phyloP scores from a whole-genome alignment of 2,329 filamentous ascomycete genomes.

The Parastagonospora avenae region DNA sequence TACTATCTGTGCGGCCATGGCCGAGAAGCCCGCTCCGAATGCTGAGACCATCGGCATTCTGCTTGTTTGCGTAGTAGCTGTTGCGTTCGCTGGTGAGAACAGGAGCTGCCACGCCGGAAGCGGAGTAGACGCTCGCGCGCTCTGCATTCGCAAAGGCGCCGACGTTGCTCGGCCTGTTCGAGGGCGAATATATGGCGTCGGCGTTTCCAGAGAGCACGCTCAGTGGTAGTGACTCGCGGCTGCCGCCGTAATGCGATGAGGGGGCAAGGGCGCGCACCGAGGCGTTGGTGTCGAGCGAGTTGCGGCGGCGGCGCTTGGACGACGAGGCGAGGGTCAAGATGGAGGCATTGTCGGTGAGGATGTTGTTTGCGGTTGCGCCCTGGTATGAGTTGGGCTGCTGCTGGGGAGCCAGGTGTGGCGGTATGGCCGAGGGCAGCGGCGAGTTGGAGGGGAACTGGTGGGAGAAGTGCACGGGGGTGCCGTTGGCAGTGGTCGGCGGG shows the following conservation, averaged over 20 bases:
- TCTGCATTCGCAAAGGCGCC: conserved; percentile 64
- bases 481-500: conserved; percentile 41
- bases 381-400: conserved; percentile 72
- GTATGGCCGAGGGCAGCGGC: conserved; percentile 70
- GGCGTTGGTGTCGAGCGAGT: conserved; percentile 84
- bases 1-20: conserved; percentile 81
- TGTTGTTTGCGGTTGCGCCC: conserved; percentile 79
- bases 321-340: conserved; percentile 85
- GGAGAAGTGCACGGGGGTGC: conserved; percentile 58
- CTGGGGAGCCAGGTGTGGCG: conserved; percentile 67
- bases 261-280: conserved; percentile 84
- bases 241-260: conserved; percentile 80
- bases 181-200: conserved; percentile 57
- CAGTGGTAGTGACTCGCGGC: conserved; percentile 77
- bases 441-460: conserved; percentile 61
- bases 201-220: conserved; percentile 75
- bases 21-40: conserved; percentile 77
- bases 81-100: conserved; percentile 76
- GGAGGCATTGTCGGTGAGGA: conserved; percentile 83
- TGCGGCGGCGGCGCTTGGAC: conserved; percentile 75
- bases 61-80: conserved; percentile 72
- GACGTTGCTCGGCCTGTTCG: conserved; percentile 57
- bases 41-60: conserved; percentile 70
- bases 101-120: conserved; percentile 66
- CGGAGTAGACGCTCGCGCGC: conserved; percentile 81